These are phyloP conservation scores for Candida methanosorbosa DNA, from an alignment of 805 yeast genomes.

Conservation along the genomic window DNA sequence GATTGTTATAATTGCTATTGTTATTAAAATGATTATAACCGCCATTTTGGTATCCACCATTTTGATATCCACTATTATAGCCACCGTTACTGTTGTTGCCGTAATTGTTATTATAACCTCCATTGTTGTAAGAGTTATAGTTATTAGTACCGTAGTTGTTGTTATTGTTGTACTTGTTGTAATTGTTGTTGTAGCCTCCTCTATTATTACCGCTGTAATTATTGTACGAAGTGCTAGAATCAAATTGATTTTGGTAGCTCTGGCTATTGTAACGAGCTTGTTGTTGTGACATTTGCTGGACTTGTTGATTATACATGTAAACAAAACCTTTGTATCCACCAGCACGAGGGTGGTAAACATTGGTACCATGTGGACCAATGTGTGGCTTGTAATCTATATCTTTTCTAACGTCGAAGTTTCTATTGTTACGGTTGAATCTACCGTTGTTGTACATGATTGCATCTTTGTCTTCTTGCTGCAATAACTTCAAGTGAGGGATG, in stretches of 20 bases:
- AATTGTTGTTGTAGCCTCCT: constrained; percentile 8
- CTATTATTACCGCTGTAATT: constrained; percentile 4
- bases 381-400: constrained; percentile 30
- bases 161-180: constrained; percentile 10
- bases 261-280: constrained; percentile 7
- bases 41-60: constrained; percentile 5
- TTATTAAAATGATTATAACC: constrained; percentile 2
- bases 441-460: constrained; percentile 36
- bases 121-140: constrained; percentile 6
- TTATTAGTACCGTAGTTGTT: constrained; percentile 11
- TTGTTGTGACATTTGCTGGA: constrained; percentile 14
- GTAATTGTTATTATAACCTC: constrained; percentile 10
- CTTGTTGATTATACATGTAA: constrained; percentile 21
- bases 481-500: constrained; percentile 49
- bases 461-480: constrained; percentile 65
- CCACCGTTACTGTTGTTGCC: constrained; percentile 7
- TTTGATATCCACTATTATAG: constrained; percentile 3
- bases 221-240: constrained; percentile 3
- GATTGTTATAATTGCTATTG: constrained; percentile 1
- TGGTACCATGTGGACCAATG: constrained; percentile 41
- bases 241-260: constrained; percentile 6
- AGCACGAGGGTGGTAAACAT: constrained; percentile 35
- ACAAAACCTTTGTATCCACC: constrained; percentile 45
- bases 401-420: constrained; percentile 14
- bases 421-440: constrained; percentile 22